Percentiles rank a stretch among this genome's conserved stretches.
Conservation (phyloP, 352 stramenopile species). For the Phytophthora fragariaefolia region DNA sequence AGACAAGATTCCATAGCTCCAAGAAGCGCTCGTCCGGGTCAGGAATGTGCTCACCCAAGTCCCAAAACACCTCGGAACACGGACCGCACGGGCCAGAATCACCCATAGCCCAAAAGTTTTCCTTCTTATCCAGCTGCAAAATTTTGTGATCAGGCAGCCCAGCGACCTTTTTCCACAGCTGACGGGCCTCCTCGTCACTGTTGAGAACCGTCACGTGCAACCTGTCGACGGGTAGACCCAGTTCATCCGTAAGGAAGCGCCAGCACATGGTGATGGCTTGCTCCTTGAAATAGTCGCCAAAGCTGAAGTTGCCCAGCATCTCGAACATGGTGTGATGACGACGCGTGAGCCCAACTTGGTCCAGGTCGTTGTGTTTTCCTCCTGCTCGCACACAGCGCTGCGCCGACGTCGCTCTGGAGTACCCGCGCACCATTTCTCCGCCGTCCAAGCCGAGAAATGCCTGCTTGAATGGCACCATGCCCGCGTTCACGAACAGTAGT, state of each 20-base stretch:
- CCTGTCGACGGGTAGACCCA: slow-evolving; percentile 59
- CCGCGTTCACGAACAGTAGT: slow-evolving; percentile 97
- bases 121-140: slow-evolving; percentile 77
- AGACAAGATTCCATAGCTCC: slow-evolving; percentile 98
- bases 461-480: slow-evolving; percentile 96
- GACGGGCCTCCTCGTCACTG: slow-evolving; percentile 66
- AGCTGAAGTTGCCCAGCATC: slow-evolving; percentile 99
- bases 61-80: slow-evolving; percentile 96
- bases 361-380: slow-evolving; percentile 98
- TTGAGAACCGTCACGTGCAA: slow-evolving; percentile 76
- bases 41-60: slow-evolving; percentile 80
- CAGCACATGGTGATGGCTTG: slow-evolving; percentile 95
- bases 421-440: slow-evolving; percentile 73
- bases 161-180: slow-evolving; percentile 63
- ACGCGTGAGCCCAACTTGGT: slow-evolving; percentile 97
- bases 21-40: slow-evolving; percentile 88
- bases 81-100: slow-evolving; percentile 94
- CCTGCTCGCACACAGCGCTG: slow-evolving; percentile 98
- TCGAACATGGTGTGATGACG: slow-evolving; percentile 99
- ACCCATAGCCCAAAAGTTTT: slow-evolving; percentile 98
- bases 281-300: slow-evolving; percentile 98
- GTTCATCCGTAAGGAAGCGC: slow-evolving; percentile 94
- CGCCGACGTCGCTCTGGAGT: slow-evolving; percentile 92
- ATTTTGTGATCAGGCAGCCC: slow-evolving; percentile 62
- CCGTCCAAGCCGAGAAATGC: slow-evolving; percentile 79